These are phyloP conservation scores for Xeromyces bisporus DNA, from an alignment of 495 filamentous ascomycete genomes.

Conservation along the genomic window DNA sequence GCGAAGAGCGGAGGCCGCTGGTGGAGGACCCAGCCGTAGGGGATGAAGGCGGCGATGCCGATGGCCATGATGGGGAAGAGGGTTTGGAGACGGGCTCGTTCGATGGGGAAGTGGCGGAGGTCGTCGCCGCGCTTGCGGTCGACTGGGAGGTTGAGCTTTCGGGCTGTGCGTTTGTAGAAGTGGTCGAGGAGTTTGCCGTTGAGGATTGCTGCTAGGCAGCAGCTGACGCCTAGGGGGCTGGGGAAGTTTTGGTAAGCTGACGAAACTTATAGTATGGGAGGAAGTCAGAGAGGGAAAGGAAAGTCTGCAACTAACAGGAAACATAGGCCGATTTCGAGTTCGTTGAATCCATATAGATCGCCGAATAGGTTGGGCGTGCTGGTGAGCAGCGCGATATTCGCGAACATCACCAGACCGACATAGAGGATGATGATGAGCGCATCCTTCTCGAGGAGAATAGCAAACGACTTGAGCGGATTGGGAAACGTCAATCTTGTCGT, in stretches of 20 bases:
- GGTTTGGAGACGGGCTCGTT: slow-evolving; percentile 35
- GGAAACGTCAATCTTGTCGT: slow-evolving; percentile 39
- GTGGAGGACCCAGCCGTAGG: slow-evolving; percentile 43
- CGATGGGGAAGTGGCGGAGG: slow-evolving; percentile 40
- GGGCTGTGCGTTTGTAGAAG: slow-evolving; percentile 38
- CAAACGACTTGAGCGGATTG: slow-evolving; percentile 47
- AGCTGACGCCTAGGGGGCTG: slow-evolving; percentile 38
- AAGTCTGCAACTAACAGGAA: slow-evolving; percentile 22
- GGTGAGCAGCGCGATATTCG: slow-evolving; percentile 26
- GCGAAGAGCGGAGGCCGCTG: slow-evolving; percentile 26
- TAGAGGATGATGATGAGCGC: slow-evolving; percentile 39
- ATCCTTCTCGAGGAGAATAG: slow-evolving; percentile 48
- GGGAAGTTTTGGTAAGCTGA: too few relatives aligned
- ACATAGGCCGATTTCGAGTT: slow-evolving; percentile 47
- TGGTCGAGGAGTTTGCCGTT: slow-evolving; percentile 39
- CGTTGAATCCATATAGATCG: slow-evolving; percentile 44
- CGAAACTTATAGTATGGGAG: slow-evolving; percentile 9
- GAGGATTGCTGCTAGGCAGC: slow-evolving; percentile 34
- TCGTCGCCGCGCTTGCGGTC: slow-evolving; percentile 32
- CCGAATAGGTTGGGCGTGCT: slow-evolving; percentile 44
- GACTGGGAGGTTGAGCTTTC: slow-evolving; percentile 26
- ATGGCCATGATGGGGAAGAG: slow-evolving; percentile 28
- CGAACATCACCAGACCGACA: slow-evolving; percentile 38
- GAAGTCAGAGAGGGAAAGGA: slow-evolving; percentile 4
- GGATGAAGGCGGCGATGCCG: slow-evolving; percentile 24